phyloP scores from a whole-genome alignment of 1,139 yeast species.

The Yamadazyma atlantica region DNA sequence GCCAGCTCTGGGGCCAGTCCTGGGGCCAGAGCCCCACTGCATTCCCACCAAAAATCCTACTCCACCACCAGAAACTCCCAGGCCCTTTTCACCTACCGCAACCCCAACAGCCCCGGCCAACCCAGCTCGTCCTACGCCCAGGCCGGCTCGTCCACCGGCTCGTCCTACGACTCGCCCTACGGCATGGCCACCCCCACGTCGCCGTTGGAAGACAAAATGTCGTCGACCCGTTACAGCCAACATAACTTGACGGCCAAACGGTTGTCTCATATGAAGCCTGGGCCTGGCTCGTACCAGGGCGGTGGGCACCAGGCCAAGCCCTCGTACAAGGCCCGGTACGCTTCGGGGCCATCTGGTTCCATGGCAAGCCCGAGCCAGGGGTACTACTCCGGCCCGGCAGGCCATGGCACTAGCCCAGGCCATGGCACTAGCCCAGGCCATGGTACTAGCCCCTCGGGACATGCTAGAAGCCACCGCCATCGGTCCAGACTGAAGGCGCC shows the following conservation, averaged over 20 bases:
- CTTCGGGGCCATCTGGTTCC: no score
- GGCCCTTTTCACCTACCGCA: constrained; percentile 14
- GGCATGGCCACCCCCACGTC: constrained; percentile 15
- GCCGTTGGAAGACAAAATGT: constrained; percentile 17
- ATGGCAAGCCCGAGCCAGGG: no score
- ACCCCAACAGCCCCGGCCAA: constrained; percentile 10
- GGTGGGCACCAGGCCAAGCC: no score
- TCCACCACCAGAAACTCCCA: constrained; percentile 15
- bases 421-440: no score
- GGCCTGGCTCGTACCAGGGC: neutral
- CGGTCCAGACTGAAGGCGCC: no score
- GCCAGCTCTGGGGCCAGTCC: no score
- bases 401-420: no score
- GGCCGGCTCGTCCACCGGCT: constrained; percentile 10
- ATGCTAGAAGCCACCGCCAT: no score
- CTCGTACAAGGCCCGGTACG: no score
- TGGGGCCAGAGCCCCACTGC: no score
- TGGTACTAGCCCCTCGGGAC: no score
- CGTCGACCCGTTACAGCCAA: constrained; percentile 16
- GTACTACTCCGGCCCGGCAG: no score
- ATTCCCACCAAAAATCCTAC: constrained; percentile 5
- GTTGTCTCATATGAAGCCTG: constrained; percentile 16
- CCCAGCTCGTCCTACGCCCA: constrained; percentile 17
- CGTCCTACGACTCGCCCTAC: constrained; percentile 16
- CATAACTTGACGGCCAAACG: constrained; percentile 20